Evolutionary conservation across 106 monocot species (phyloP).

Genomic region (Agapanthus africanus): DNA sequence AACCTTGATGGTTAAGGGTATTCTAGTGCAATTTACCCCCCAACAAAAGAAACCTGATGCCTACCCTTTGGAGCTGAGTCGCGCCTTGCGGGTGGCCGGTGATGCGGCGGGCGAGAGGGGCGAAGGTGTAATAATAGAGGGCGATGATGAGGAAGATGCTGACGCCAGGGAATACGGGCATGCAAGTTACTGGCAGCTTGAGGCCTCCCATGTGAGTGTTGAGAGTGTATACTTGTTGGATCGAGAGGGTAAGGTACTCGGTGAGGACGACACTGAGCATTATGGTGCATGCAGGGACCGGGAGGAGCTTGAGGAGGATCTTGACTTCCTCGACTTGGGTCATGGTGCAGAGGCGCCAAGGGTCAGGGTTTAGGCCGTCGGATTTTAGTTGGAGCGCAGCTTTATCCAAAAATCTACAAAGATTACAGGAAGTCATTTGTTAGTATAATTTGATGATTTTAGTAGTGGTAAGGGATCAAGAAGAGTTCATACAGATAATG

Average conservation of each 20-base stretch:
- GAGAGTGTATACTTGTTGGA: constrained; percentile 89
- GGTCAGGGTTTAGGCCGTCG: constrained; percentile 45
- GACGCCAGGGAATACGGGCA: constrained; percentile 82
- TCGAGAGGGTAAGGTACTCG: constrained; percentile 76
- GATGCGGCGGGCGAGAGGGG: constrained; percentile 58
- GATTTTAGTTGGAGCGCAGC: constrained; percentile 68
- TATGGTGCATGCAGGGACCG: constrained; percentile 64
- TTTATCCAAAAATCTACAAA: constrained; percentile 76
- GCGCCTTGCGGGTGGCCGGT: constrained; percentile 90
- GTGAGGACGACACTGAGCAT: constrained; percentile 76
- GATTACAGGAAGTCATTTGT: neutral
- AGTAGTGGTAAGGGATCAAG: too few species aligned
- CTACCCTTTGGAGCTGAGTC: constrained; percentile 80
- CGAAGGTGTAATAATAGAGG: constrained; percentile 68
- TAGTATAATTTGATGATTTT: too few species aligned
- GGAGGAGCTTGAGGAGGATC: constrained; percentile 73
- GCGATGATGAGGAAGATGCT: constrained; percentile 73
- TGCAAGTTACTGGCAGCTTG: constrained; percentile 76
- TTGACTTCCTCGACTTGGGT: constrained; percentile 97
- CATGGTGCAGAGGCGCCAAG: constrained; percentile 84
- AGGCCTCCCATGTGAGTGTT: constrained; percentile 65
- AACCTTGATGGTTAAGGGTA: too few species aligned
- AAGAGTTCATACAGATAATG: too few species aligned
- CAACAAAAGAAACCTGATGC: constrained; percentile 74
- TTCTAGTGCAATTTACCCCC: too few species aligned